Conservation (phyloP, 768 basidiomycete species). For the Nidularia pulvinata region DNA sequence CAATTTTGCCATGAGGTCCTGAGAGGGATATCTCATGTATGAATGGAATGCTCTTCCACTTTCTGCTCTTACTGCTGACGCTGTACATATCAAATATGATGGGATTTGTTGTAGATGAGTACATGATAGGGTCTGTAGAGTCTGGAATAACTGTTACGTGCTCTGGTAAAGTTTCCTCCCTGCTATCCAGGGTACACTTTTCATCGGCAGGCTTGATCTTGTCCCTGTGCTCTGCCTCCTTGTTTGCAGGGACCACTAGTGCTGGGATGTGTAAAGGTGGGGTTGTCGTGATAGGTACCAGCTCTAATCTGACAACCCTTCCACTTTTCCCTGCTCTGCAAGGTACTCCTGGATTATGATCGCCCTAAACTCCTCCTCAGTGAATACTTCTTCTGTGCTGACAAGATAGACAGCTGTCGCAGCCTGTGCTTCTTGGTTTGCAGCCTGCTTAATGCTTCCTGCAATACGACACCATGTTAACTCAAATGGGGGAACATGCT, state of each 20-base stretch:
- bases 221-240: conserved; percentile 4
- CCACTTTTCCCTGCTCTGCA: conserved; percentile 13
- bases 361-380: background rate
- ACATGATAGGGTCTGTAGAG: background rate
- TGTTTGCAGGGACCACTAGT: conserved; percentile 4
- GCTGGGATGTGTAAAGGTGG: background rate
- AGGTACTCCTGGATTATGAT: background rate
- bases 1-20: conserved; percentile 9
- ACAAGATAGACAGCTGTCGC: background rate
- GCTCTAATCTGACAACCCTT: conserved; percentile 16
- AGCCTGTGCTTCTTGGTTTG: background rate
- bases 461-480: background rate
- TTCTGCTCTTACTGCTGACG: background rate
- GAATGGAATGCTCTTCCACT: conserved; percentile 12
- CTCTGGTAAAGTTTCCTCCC: background rate
- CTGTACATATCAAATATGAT: conserved; percentile 4
- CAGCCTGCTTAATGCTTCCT: background rate
- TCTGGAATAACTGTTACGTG: conserved; percentile 3
- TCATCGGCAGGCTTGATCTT: background rate
- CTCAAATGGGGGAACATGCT: background rate
- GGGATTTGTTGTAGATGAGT: too few species aligned
- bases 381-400: background rate
- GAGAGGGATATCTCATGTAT: conserved; percentile 11
- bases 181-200: background rate
- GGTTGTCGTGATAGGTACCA: conserved; percentile 6